Conservation (phyloP, 345 rosid species). For the Rubroshorea leprosula region DNA sequence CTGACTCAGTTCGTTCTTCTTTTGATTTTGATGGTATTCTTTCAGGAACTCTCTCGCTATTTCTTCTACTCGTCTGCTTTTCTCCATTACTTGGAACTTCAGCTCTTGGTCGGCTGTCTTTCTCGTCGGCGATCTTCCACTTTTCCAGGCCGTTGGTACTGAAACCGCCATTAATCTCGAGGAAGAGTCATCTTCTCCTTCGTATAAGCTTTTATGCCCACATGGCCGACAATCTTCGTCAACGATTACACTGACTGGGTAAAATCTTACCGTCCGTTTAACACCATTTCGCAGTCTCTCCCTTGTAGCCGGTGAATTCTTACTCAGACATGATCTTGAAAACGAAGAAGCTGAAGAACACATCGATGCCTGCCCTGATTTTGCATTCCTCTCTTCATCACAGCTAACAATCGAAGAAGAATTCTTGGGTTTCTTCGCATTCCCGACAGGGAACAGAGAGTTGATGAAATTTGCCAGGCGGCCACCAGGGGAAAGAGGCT, state of each 20-base stretch:
- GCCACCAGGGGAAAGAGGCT: constrained; percentile 70
- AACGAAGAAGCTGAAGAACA: constrained; percentile 85
- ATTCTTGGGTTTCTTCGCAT: constrained; percentile 42
- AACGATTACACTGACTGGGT: constrained; percentile 60
- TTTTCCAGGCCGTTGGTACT: constrained; percentile 38
- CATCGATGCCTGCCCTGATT: constrained; percentile 42
- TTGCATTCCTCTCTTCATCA: constrained; percentile 29
- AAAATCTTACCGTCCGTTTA: constrained; percentile 61
- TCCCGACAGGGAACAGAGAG: constrained; percentile 49
- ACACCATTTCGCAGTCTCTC: constrained; percentile 52
- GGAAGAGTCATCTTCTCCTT: constrained; percentile 14
- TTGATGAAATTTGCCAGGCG: constrained; percentile 65
- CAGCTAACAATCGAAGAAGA: constrained; percentile 22
- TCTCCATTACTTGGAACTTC: constrained; percentile 17
- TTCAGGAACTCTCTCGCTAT: constrained; percentile 41
- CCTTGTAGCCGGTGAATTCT: constrained; percentile 40
- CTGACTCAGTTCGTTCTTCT: constrained; percentile 9
- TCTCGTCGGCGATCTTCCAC: constrained; percentile 33
- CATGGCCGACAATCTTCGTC: constrained; percentile 53
- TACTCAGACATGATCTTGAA: constrained; percentile 77
- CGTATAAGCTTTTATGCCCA: constrained; percentile 35
- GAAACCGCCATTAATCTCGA: constrained; percentile 28
- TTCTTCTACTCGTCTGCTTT: constrained; percentile 36
- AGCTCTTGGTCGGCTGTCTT: constrained; percentile 16
- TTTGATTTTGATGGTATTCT: constrained; percentile 29